Evolutionary conservation across 2,329 filamentous ascomycete genomes (phyloP).

Genomic region (Fusarium palustre): DNA sequence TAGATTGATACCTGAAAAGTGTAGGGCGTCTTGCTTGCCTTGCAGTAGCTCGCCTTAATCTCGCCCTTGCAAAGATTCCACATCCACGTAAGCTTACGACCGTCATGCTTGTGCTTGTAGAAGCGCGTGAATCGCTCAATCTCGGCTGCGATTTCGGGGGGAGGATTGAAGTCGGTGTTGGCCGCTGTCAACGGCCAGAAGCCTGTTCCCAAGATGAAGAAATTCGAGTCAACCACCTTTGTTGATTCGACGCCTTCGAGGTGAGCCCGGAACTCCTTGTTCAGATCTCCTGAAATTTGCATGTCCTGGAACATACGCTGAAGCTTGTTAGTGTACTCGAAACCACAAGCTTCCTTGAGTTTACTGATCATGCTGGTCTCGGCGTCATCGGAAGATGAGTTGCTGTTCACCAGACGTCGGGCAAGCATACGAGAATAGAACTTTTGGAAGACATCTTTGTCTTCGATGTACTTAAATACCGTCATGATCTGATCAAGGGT

Average conservation of each 20-base stretch:
- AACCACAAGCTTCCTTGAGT: constrained; percentile 97
- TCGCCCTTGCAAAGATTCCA: constrained; percentile 99
- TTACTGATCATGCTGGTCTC: constrained; percentile 99
- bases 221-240: constrained; percentile 84
- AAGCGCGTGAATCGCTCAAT: constrained; percentile 91
- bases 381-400: constrained; percentile 94
- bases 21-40: constrained; percentile 88
- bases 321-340: constrained; percentile 99
- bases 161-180: constrained; percentile 88
- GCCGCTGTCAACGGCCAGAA: constrained; percentile 96
- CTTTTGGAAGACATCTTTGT: constrained; percentile 99
- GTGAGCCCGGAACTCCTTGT: constrained; percentile 86
- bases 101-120: constrained; percentile 96
- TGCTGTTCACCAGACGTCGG: constrained; percentile 92
- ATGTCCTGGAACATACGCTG: constrained; percentile 99
- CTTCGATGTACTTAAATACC: constrained; percentile 99
- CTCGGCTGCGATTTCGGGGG: constrained; percentile 84
- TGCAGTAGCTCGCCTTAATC: constrained; percentile 92
- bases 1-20: constrained; percentile 98
- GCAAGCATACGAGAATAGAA: constrained; percentile 98
- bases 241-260: constrained; percentile 66
- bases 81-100: constrained; percentile 95
- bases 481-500: constrained; percentile 96
- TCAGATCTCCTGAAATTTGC: constrained; percentile 98
- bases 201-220: constrained; percentile 92